Percentiles rank a stretch among this genome's conserved stretches.
These are phyloP conservation scores for Rutidosis leptorrhynchoides DNA, from an alignment of 129 eudicot genomes.

Conservation along the genomic window DNA sequence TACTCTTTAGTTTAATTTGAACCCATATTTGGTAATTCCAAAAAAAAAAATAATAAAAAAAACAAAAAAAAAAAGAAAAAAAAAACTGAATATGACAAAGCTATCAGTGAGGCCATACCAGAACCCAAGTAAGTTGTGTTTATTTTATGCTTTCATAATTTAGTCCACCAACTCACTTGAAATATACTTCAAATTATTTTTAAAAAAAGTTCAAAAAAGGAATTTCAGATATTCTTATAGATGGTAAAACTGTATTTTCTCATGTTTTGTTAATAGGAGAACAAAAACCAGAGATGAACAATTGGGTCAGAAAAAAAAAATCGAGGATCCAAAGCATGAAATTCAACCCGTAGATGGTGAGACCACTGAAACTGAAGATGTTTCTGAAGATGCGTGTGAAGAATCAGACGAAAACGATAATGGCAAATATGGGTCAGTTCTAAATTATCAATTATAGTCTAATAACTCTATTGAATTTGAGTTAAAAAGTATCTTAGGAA, in stretches of 20 bases:
- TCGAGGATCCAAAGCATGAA: constrained; percentile 15
- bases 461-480: no score
- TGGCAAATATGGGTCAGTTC: constrained; percentile 20
- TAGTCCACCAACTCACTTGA: neutral
- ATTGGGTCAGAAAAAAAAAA: constrained; percentile 29
- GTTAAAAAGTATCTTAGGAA: constrained; percentile 42
- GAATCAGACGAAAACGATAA: constrained; percentile 25
- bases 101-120: constrained; percentile 61
- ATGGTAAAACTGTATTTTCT: constrained; percentile 4
- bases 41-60: no score
- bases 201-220: neutral
- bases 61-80: no score
- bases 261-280: constrained; percentile 36
- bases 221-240: neutral
- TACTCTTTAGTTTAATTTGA: constrained; percentile 4
- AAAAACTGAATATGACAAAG: constrained; percentile 64
- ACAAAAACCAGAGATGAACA: constrained; percentile 45
- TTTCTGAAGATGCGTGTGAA: constrained; percentile 27
- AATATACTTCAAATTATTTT: neutral
- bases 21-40: constrained; percentile 17
- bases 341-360: constrained; percentile 28
- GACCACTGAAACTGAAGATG: constrained; percentile 27
- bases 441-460: no score
- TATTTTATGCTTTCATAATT: neutral
- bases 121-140: constrained; percentile 46